Conservation (phyloP, 257 asterid genomes). For the Solanum raphanifolium region DNA sequence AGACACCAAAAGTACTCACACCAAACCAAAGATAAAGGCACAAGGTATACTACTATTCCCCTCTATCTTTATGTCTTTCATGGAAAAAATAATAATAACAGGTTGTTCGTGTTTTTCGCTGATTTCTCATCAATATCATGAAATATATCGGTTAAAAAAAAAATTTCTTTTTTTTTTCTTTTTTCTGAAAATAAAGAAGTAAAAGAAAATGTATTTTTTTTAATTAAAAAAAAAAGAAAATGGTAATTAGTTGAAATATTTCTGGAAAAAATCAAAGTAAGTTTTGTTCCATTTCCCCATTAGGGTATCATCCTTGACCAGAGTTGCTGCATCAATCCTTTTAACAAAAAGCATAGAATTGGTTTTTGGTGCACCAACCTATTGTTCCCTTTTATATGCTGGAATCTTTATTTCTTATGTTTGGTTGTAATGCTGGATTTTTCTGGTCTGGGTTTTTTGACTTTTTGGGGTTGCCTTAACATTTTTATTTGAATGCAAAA, state of each 20-base stretch:
- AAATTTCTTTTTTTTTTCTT: background rate
- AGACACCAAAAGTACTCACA: background rate
- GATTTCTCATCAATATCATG: background rate
- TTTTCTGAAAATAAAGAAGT: background rate
- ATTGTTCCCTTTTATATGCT: conserved; percentile 17
- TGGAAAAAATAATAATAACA: background rate
- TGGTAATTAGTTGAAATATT: background rate
- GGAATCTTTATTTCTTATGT: background rate
- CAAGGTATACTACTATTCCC: background rate
- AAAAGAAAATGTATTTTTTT: background rate
- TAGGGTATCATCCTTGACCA: conserved; percentile 62
- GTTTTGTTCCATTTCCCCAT: conserved; percentile 24
- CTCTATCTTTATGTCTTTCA: background rate
- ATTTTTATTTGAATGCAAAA: background rate
- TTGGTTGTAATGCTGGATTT: conserved; percentile 1
- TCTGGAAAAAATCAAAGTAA: conserved; percentile 2
- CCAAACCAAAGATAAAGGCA: background rate
- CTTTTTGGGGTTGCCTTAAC: background rate
- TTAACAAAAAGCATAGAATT: conserved; percentile 18
- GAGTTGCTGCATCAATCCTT: conserved; percentile 45
- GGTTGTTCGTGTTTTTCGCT: background rate
- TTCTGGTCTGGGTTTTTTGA: conserved; percentile 56
- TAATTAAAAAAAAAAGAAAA: background rate
- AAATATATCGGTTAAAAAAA: background rate
- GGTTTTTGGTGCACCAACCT: background rate